Percentiles rank a stretch among this genome's conserved stretches.
These are phyloP conservation scores for Drechslera avenae DNA, from an alignment of 2,329 filamentous ascomycete species.

Conservation along the genomic window DNA sequence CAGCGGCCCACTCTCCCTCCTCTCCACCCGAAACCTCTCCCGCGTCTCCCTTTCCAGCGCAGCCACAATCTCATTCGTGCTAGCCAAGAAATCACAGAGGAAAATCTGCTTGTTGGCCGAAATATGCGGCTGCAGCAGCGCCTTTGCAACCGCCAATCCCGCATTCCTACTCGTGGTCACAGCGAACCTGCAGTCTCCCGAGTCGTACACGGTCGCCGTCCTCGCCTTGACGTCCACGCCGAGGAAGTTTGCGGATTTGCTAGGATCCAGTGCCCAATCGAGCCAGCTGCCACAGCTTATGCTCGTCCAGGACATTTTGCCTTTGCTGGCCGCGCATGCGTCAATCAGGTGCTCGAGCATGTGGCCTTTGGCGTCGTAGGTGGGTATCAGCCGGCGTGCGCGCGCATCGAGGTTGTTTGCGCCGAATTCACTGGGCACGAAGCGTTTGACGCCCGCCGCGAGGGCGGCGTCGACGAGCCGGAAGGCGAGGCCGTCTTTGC, in stretches of 20 bases:
- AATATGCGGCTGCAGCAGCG: conserved; percentile 6
- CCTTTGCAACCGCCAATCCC: conserved; percentile 23
- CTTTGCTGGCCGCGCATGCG: conserved; percentile 22
- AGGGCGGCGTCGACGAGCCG: conserved; percentile 49
- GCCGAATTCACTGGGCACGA: conserved; percentile 51
- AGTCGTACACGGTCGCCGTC: conserved; percentile 28
- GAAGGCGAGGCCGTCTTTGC: conserved; percentile 23
- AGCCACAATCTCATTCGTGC: conserved; percentile 17
- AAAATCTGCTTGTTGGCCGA: conserved; percentile 33
- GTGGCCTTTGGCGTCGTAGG: conserved; percentile 45
- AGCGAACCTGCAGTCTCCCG: conserved; percentile 20
- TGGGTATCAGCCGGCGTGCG: conserved; percentile 37
- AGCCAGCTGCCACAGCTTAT: conserved; percentile 32
- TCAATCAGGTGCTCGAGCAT: conserved; percentile 44
- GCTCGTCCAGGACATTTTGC: conserved; percentile 25
- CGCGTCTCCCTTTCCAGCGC: conserved; percentile 20
- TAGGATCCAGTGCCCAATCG: conserved; percentile 29
- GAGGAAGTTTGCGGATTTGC: conserved; percentile 28
- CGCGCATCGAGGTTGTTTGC: conserved; percentile 44
- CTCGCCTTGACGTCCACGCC: conserved; percentile 25
- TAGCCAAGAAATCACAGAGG: conserved; percentile 27
- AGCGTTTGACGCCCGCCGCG: conserved; percentile 47
- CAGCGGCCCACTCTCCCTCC: conserved; percentile 10
- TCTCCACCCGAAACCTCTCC: conserved; percentile 19
- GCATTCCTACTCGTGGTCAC: conserved; percentile 27